phyloP scores from a whole-genome alignment of 331 rosid genomes.

The Cucumis variabilis region DNA sequence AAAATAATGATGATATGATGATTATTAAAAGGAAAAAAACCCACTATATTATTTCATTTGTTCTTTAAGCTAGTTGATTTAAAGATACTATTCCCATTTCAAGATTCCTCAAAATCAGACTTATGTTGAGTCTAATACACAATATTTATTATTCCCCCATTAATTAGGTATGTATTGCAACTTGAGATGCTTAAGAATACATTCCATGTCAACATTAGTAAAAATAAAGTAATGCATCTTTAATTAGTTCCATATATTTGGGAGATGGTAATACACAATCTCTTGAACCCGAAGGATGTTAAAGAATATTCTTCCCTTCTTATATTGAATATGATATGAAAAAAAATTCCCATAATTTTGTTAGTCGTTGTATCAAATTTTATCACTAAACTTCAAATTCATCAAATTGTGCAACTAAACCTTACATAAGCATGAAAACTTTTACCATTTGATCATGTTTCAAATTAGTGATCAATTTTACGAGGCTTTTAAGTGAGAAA shows the following conservation, averaged over 20 bases:
- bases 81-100: neutral
- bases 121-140: neutral
- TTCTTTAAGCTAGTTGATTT: neutral
- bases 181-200: constrained; percentile 1
- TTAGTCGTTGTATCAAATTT: too few species aligned
- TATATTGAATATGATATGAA: too few species aligned
- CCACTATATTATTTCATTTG: neutral
- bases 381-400: too few species aligned
- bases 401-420: too few species aligned
- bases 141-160: neutral
- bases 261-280: neutral
- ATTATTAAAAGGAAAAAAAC: too few species aligned
- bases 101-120: neutral
- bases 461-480: too few species aligned
- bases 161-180: neutral
- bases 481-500: too few species aligned
- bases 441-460: too few species aligned
- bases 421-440: too few species aligned
- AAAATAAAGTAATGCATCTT: neutral
- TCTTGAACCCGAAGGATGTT: neutral
- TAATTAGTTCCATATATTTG: neutral
- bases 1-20: too few species aligned
- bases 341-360: too few species aligned
- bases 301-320: neutral
- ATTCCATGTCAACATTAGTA: neutral